Conservation (phyloP, 768 basidiomycete genomes). For the Saitozyma podzolica region DNA sequence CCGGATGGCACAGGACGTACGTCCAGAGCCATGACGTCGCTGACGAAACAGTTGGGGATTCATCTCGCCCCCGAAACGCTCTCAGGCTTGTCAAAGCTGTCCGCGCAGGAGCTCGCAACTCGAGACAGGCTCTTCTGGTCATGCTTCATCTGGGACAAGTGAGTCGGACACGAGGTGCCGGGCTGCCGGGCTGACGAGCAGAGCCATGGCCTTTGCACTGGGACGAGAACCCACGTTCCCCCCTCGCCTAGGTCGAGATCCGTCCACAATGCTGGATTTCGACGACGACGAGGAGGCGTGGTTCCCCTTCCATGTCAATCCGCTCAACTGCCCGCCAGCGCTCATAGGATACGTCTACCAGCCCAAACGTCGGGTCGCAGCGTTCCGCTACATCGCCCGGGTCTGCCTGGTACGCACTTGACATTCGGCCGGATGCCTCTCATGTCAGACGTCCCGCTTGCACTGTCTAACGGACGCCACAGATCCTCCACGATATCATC, state of each 20-base stretch:
- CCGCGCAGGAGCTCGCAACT: slow-evolving; percentile 9
- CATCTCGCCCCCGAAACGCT: slow-evolving; percentile 13
- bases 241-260: slow-evolving; percentile 9
- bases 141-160: slow-evolving; percentile 26
- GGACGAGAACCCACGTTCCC: slow-evolving; percentile 18
- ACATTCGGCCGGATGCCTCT: no score
- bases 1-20: slow-evolving; percentile 19
- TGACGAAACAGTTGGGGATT: slow-evolving; percentile 17
- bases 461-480: background rate
- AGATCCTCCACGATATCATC: slow-evolving; percentile 23
- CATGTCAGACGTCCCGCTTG: no score
- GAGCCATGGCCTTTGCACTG: slow-evolving; percentile 15
- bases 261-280: slow-evolving; percentile 14
- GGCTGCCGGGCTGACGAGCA: background rate
- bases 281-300: slow-evolving; percentile 17
- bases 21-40: background rate
- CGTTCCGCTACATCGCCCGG: slow-evolving; percentile 6
- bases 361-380: slow-evolving; percentile 1
- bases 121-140: slow-evolving; percentile 20
- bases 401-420: slow-evolving; percentile 6
- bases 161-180: background rate
- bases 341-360: slow-evolving; percentile 13
- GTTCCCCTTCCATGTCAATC: slow-evolving; percentile 12
- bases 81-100: slow-evolving; percentile 9
- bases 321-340: slow-evolving; percentile 13